These are phyloP conservation scores for Eimeria necatrix DNA, from an alignment of 169 alveolate genomes.

Conservation along the genomic window DNA sequence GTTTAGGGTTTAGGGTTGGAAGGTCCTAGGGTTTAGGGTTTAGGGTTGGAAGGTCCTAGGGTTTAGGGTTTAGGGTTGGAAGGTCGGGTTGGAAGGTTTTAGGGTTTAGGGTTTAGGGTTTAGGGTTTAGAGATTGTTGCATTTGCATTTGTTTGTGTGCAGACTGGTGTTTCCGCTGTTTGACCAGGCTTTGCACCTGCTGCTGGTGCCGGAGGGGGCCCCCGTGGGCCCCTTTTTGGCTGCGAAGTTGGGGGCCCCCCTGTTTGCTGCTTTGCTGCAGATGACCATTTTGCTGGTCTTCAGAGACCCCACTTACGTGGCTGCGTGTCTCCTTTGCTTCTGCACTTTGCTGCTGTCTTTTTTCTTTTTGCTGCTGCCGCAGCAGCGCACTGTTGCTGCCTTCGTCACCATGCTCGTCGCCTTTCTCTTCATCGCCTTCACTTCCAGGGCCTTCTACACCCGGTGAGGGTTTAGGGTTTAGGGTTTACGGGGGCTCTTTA, in stretches of 20 bases:
- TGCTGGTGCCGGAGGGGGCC: not conserved
- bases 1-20: not conserved
- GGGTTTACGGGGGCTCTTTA: too few species aligned
- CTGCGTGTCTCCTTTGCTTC: not conserved
- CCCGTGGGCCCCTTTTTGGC: not conserved
- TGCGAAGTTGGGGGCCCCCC: not conserved
- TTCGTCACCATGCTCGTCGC: not conserved
- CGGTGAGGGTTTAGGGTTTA: too few species aligned
- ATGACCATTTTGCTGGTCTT: not conserved
- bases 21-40: slow-evolving; percentile 28
- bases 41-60: not conserved
- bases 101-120: slow-evolving; percentile 7
- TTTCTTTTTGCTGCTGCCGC: not conserved
- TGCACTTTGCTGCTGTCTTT: not conserved
- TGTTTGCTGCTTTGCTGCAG: not conserved
- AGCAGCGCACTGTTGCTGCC: not conserved
- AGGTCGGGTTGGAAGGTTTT: not conserved
- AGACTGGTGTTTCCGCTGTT: slow-evolving; percentile 12
- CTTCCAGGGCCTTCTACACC: slow-evolving; percentile 16
- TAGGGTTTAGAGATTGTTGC: not conserved
- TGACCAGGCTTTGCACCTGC: not conserved
- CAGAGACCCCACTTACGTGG: not conserved
- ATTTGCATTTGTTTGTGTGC: not conserved
- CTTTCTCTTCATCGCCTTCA: slow-evolving; percentile 13
- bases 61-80: slow-evolving; percentile 19